Conservation (phyloP, 352 stramenopile genomes). For the Pythium monospermum region DNA sequence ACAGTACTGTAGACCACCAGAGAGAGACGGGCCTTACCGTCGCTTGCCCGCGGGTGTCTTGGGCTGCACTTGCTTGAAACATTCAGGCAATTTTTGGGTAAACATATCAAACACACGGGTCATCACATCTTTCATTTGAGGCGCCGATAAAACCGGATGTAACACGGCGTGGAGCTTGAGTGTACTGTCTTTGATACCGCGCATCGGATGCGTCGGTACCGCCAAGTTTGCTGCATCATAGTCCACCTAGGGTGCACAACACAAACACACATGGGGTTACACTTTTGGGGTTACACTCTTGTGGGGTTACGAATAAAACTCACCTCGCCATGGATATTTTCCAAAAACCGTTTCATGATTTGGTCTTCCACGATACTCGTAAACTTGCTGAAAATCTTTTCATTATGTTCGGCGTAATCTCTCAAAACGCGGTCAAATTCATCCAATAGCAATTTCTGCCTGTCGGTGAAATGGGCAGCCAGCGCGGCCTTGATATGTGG, state of each 20-base stretch:
- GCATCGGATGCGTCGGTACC: constrained; percentile 80
- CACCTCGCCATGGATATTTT: constrained; percentile 68
- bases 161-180: constrained; percentile 95
- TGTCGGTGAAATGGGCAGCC: constrained; percentile 91
- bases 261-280: no score
- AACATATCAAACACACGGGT: constrained; percentile 88
- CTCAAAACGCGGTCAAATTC: constrained; percentile 94
- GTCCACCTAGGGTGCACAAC: constrained; percentile 46
- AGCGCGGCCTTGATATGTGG: constrained; percentile 95
- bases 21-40: constrained; percentile 29
- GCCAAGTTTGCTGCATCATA: constrained; percentile 56
- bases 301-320: no score
- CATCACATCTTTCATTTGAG: constrained; percentile 95
- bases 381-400: constrained; percentile 98
- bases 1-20: not conserved
- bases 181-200: constrained; percentile 92
- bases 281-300: no score
- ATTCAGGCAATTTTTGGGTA: constrained; percentile 83
- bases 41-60: constrained; percentile 66
- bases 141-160: constrained; percentile 86
- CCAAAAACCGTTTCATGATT: constrained; percentile 92
- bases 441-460: constrained; percentile 94
- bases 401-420: constrained; percentile 95
- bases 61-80: constrained; percentile 82
- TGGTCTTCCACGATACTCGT: constrained; percentile 95